phyloP scores from a whole-genome alignment of 1,284 basidiomycete species.

The Naganishia liquefaciens region DNA sequence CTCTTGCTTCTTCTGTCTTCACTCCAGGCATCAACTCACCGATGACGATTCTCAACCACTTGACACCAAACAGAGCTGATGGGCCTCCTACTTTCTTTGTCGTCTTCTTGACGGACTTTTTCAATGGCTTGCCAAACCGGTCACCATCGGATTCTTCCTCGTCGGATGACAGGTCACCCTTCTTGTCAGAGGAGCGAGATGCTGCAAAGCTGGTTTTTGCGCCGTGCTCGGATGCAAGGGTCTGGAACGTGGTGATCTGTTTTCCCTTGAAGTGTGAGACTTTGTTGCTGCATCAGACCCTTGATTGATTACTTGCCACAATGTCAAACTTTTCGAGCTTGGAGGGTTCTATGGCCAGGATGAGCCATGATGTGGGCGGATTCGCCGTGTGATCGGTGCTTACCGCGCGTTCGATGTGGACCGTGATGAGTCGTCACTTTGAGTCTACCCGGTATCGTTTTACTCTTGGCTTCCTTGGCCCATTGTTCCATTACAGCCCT shows the following conservation, averaged over 20 bases:
- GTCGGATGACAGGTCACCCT: conserved; percentile 32
- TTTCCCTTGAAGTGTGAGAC: not conserved
- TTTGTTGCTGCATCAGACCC: not conserved
- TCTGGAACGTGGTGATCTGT: conserved; percentile 73
- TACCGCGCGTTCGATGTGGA: conserved; percentile 66
- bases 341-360: conserved; percentile 59
- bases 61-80: conserved; percentile 65
- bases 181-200: conserved; percentile 18
- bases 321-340: conserved; percentile 68
- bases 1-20: not conserved
- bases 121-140: conserved; percentile 39
- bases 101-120: conserved; percentile 49
- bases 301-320: conserved; percentile 58
- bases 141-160: conserved; percentile 34
- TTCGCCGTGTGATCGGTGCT: conserved; percentile 34
- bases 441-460: conserved; percentile 64
- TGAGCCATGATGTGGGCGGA: not conserved
- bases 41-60: conserved; percentile 83
- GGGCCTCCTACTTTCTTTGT: conserved; percentile 53
- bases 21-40: conserved; percentile 57
- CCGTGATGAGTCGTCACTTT: conserved; percentile 82
- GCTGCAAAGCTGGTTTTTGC: conserved; percentile 27
- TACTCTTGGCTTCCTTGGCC: conserved; percentile 79
- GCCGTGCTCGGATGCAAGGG: conserved; percentile 71
- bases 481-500: conserved; percentile 82